A percentile compares a stretch with the other conserved stretches of the same genome.
These are phyloP conservation scores for Trametes gibbosa DNA, from an alignment of 768 basidiomycete genomes.

Conservation along the genomic window DNA sequence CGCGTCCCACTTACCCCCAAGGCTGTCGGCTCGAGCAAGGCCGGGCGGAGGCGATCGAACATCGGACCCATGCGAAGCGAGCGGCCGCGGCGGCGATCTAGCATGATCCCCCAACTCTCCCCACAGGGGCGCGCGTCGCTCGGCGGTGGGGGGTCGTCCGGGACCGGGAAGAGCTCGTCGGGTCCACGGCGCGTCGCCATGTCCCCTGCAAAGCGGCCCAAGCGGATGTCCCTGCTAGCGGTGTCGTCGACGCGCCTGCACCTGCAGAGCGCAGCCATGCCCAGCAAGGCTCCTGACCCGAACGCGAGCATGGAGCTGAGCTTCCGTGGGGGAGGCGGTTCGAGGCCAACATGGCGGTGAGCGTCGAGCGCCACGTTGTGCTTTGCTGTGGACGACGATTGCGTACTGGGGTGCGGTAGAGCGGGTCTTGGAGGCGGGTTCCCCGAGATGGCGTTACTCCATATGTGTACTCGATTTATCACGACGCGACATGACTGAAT, in stretches of 20 bases:
- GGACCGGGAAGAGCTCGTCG: constrained; percentile 15
- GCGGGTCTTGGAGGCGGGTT: constrained; percentile 10
- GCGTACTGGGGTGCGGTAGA: not conserved
- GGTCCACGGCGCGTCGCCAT: constrained; percentile 43
- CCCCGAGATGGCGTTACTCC: not conserved
- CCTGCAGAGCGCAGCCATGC: constrained; percentile 21
- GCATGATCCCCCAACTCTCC: constrained; percentile 72
- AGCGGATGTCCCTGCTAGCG: constrained; percentile 54
- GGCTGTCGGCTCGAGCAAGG: constrained; percentile 36
- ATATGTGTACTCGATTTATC: constrained; percentile 16
- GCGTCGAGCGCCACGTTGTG: not conserved
- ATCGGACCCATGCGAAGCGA: constrained; percentile 75
- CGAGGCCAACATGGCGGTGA: constrained; percentile 62
- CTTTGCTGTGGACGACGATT: not conserved
- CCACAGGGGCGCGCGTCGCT: constrained; percentile 39
- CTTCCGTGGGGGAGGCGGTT: constrained; percentile 36
- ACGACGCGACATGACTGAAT: constrained; percentile 17
- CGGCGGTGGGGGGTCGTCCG: constrained; percentile 24
- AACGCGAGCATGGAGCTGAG: constrained; percentile 50
- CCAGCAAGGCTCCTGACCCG: constrained; percentile 21
- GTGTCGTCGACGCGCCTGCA: constrained; percentile 30
- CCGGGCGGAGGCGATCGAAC: constrained; percentile 61
- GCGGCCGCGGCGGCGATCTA: constrained; percentile 72
- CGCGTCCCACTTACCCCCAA: constrained; percentile 51
- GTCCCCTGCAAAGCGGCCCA: constrained; percentile 60